Percentiles rank a stretch among this genome's conserved stretches.
phyloP scores from a whole-genome alignment of 305 asterid species.

The Euphrasia arctica region DNA sequence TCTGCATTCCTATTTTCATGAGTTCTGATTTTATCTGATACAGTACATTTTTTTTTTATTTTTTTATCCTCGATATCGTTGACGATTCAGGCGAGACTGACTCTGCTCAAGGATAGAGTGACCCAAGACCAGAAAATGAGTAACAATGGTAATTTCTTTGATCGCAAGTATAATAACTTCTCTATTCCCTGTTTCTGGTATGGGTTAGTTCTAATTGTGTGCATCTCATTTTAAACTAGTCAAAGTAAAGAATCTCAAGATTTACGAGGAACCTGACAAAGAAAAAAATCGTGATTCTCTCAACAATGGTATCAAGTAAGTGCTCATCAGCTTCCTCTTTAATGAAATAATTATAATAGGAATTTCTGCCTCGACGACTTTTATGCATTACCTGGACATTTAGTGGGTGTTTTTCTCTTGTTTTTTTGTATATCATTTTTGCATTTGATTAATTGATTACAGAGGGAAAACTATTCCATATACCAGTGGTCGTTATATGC shows the following conservation, averaged over 20 bases:
- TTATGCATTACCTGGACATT: neutral
- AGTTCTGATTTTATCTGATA: neutral
- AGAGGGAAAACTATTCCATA: slow-evolving; percentile 39
- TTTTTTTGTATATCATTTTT: neutral
- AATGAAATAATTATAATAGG: neutral
- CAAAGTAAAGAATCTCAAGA: slow-evolving; percentile 39
- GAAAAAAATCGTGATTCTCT: slow-evolving; percentile 35
- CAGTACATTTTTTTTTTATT: neutral
- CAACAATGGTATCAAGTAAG: slow-evolving; percentile 43
- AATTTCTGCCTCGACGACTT: neutral
- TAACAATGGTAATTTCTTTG: slow-evolving; percentile 40
- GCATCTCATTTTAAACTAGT: slow-evolving; percentile 28
- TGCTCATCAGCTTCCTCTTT: slow-evolving; percentile 12
- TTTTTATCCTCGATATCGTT: slow-evolving; percentile 15
- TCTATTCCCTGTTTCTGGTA: neutral
- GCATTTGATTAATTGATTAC: slow-evolving; percentile 21
- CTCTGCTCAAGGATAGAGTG: slow-evolving; percentile 25
- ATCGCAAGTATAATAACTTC: slow-evolving; percentile 10
- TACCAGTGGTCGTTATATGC: slow-evolving; percentile 26
- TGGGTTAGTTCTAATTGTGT: slow-evolving; percentile 22
- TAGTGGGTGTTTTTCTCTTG: neutral
- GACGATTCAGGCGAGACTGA: slow-evolving; percentile 44
- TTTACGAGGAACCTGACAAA: slow-evolving; percentile 48
- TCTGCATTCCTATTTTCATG: neutral
- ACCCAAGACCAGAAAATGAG: slow-evolving; percentile 39